Evolutionary conservation across 176 grass and related monocot species (phyloP).

Genomic region (Stipa capillata): DNA sequence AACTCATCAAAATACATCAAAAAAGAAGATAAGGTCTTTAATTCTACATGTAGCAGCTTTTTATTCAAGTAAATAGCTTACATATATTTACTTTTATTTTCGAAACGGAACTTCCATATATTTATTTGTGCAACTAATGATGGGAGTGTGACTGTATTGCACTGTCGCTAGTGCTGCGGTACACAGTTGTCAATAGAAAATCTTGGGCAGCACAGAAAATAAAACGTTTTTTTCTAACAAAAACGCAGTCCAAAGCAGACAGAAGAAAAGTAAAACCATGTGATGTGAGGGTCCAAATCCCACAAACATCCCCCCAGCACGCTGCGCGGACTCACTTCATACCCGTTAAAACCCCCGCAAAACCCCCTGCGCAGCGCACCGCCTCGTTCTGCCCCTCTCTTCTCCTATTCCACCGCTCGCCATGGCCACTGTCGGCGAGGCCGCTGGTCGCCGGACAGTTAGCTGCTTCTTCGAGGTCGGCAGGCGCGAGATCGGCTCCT

Average conservation of each 20-base stretch:
- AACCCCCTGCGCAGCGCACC: background rate
- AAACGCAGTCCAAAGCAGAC: background rate
- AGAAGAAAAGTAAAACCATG: background rate
- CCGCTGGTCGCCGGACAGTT: background rate
- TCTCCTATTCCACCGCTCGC: background rate
- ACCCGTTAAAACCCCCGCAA: background rate
- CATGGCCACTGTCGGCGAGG: constrained; percentile 19
- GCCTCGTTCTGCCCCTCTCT: background rate
- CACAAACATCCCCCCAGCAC: background rate
- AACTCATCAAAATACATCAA: too few relatives aligned
- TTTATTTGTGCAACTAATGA: background rate
- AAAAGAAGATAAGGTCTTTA: background rate
- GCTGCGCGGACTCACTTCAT: background rate
- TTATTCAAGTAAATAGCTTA: background rate
- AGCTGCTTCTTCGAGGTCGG: constrained; percentile 49
- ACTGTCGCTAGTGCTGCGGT: background rate
- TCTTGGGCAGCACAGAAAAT: background rate
- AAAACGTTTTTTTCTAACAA: background rate
- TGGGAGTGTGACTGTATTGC: background rate
- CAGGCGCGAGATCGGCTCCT: constrained; percentile 52
- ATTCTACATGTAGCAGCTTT: background rate
- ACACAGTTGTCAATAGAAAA: background rate
- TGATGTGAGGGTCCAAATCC: background rate
- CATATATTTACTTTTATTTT: too few relatives aligned
- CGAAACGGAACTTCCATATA: too few relatives aligned